phyloP scores from a whole-genome alignment of 768 basidiomycete genomes.

The Tylopilus balloui region DNA sequence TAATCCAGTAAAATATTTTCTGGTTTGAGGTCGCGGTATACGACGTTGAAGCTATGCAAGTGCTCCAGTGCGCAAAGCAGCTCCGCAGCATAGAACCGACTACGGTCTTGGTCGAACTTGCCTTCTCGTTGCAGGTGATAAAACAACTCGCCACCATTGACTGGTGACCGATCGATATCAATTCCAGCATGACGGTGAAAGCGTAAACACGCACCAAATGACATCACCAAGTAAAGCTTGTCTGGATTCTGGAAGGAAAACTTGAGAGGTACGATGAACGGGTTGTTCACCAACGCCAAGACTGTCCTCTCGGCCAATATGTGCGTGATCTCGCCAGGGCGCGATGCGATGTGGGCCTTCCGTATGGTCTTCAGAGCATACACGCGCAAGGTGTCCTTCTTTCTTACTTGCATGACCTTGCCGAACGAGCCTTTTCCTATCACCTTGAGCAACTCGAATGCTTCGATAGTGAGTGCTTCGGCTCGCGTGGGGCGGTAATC shows the following conservation, averaged over 20 bases:
- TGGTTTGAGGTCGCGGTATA: conserved; percentile 96
- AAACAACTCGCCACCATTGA: conserved; percentile 97
- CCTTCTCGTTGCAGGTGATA: conserved; percentile 97
- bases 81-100: conserved; percentile 98
- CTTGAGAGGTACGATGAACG: conserved; percentile 98
- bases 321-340: conserved; percentile 96
- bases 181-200: background rate
- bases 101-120: conserved; percentile 89
- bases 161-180: conserved; percentile 34
- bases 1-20: conserved; percentile 98
- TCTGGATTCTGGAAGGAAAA: conserved; percentile 98
- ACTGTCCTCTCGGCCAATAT: conserved; percentile 97
- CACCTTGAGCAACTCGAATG: conserved; percentile 94
- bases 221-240: conserved; percentile 96
- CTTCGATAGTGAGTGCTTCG: conserved; percentile 88
- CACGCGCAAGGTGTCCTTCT: conserved; percentile 96
- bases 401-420: conserved; percentile 99
- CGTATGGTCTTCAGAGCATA: conserved; percentile 98
- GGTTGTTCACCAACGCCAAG: conserved; percentile 94
- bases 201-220: conserved; percentile 73
- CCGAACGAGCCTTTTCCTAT: conserved; percentile 98
- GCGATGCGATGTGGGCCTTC: conserved; percentile 95
- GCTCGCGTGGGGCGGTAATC: conserved; percentile 86
- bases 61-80: conserved; percentile 92
- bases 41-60: conserved; percentile 95